These are phyloP conservation scores for Rugosomyces carneus DNA, from an alignment of 1,284 basidiomycete genomes.

Conservation along the genomic window DNA sequence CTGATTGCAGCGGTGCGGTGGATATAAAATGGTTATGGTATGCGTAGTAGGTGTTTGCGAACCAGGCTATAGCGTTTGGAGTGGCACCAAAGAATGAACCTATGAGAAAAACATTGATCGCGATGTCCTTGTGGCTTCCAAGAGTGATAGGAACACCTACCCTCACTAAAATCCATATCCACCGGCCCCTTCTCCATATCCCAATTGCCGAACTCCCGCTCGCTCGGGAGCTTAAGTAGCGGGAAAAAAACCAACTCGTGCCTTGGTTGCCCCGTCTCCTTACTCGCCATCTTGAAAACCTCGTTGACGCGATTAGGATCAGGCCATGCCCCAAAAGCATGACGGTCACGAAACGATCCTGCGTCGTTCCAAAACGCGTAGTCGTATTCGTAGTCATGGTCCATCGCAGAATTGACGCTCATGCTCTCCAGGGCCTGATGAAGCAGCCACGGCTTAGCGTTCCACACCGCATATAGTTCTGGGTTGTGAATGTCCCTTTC, in stretches of 20 bases:
- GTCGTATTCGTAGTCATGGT: conserved; percentile 25
- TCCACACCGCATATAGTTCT: conserved; percentile 48
- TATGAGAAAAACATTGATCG: conserved; percentile 15
- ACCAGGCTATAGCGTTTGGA: conserved; percentile 37
- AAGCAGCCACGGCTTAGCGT: conserved; percentile 45
- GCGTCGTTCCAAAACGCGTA: conserved; percentile 53
- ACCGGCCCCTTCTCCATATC: conserved; percentile 40
- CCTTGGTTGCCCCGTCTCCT: conserved; percentile 7
- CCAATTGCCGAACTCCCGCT: conserved; percentile 29
- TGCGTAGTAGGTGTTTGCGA: conserved; percentile 35
- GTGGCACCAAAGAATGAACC: conserved; percentile 53
- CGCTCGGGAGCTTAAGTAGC: conserved; percentile 27
- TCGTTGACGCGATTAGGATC: conserved; percentile 32
- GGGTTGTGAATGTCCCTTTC: conserved; percentile 36
- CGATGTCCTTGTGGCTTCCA: too few relatives aligned
- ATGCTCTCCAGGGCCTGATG: conserved; percentile 27
- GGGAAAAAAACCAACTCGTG: conserved; percentile 43
- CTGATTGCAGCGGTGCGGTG: conserved; percentile 6
- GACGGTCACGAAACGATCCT: conserved; percentile 38
- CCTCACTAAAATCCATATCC: conserved; percentile 40
- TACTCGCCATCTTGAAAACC: conserved; percentile 24
- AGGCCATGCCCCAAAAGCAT: conserved; percentile 40
- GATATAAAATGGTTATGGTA: conserved; percentile 42
- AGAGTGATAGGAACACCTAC: too few relatives aligned
- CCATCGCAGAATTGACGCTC: conserved; percentile 17